A percentile compares a stretch with the other conserved stretches of the same genome.
Evolutionary conservation across 2,329 filamentous ascomycete species (phyloP).

Genomic region (Trichoderma harzianum): DNA sequence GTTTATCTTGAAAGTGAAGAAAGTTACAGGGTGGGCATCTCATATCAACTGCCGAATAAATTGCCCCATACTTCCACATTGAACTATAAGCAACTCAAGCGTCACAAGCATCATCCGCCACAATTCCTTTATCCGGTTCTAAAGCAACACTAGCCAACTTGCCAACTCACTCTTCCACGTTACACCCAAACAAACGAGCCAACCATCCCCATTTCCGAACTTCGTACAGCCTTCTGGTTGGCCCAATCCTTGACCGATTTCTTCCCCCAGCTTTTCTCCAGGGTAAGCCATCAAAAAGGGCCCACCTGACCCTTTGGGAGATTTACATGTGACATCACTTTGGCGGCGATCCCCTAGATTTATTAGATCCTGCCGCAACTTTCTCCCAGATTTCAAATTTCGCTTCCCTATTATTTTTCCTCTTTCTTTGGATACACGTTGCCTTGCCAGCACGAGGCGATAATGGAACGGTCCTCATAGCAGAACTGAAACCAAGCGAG

Average conservation of each 20-base stretch:
- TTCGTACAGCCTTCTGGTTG: not conserved
- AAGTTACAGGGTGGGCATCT: not conserved
- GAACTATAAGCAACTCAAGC: not conserved
- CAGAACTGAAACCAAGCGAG: not conserved
- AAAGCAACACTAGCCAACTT: not conserved
- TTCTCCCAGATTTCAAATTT: not conserved
- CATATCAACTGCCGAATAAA: not conserved
- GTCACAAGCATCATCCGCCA: not conserved
- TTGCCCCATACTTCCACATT: not conserved
- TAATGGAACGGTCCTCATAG: slow-evolving; percentile 3
- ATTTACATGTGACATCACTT: slow-evolving; percentile 19
- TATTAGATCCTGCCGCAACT: not conserved
- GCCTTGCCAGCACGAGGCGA: not conserved
- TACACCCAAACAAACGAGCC: not conserved
- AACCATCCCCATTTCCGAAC: not conserved
- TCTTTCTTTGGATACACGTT: not conserved
- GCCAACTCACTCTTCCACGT: not conserved
- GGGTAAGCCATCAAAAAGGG: not conserved
- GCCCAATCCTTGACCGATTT: not conserved
- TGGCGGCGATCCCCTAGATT: slow-evolving; percentile 1
- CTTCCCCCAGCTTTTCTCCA: not conserved
- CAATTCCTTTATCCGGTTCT: not conserved
- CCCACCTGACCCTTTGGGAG: slow-evolving; percentile 12
- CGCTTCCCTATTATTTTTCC: not conserved
- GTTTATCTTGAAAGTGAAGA: not conserved